Evolutionary conservation across 345 rosid genomes (phyloP).

Genomic region (Lepidium aucheri): DNA sequence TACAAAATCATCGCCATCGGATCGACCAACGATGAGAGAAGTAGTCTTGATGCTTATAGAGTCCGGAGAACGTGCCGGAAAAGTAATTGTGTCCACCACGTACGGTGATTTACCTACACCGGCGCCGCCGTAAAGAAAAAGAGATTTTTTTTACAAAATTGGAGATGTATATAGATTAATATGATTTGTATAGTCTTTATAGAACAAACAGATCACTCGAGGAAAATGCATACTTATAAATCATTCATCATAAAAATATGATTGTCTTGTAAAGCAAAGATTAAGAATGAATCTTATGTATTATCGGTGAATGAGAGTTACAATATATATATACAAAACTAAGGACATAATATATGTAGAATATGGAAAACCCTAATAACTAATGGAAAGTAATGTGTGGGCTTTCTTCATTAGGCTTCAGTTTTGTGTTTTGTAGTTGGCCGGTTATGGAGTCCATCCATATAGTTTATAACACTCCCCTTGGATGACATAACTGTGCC

Average conservation of each 20-base stretch:
- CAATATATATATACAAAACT: too few relatives aligned
- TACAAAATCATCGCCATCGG: constrained; percentile 57
- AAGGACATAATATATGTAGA: too few relatives aligned
- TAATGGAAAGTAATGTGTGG: too few relatives aligned
- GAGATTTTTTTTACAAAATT: neutral
- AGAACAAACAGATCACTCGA: neutral
- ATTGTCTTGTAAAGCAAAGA: too few relatives aligned
- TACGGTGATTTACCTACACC: constrained; percentile 30
- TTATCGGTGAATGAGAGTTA: too few relatives aligned
- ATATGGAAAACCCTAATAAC: too few relatives aligned
- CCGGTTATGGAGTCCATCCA: too few relatives aligned
- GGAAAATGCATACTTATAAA: neutral
- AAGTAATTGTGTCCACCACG: constrained; percentile 31
- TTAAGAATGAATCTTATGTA: too few relatives aligned
- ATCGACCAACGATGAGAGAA: constrained; percentile 89
- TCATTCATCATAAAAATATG: constrained; percentile 1
- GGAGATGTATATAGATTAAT: constrained; percentile 25
- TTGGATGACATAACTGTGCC: too few relatives aligned
- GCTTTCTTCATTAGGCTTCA: too few relatives aligned
- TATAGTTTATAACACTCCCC: too few relatives aligned
- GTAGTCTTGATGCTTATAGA: constrained; percentile 74
- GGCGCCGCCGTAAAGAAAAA: neutral
- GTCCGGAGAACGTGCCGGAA: constrained; percentile 48
- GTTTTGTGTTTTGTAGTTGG: too few relatives aligned
- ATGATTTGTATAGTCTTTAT: constrained; percentile 27